A percentile compares a stretch with the other conserved stretches of the same genome.
Conservation (phyloP, 495 filamentous ascomycete species). For the Neurospora cerealis region DNA sequence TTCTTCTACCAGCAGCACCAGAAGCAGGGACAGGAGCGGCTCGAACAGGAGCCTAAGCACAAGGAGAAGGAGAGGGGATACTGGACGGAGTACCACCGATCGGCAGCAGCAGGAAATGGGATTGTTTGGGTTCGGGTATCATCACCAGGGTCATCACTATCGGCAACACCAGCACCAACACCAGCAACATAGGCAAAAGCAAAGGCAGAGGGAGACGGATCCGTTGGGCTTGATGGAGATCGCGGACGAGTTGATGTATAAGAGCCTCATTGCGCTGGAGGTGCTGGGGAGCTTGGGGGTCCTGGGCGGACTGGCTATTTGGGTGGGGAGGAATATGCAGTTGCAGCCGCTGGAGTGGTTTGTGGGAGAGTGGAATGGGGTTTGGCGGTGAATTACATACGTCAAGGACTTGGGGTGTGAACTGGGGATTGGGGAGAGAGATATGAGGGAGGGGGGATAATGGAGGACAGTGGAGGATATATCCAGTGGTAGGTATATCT, state of each 20-base stretch:
- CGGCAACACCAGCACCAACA: background rate
- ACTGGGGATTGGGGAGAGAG: background rate
- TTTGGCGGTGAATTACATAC: conserved; percentile 11
- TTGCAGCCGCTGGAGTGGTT: conserved; percentile 14
- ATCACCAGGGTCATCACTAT: background rate
- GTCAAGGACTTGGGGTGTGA: background rate
- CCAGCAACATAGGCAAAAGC: conserved; percentile 12
- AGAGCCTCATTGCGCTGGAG: conserved; percentile 62
- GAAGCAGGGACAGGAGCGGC: background rate
- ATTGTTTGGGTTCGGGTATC: background rate
- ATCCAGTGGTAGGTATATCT: background rate
- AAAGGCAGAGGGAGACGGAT: conserved; percentile 44
- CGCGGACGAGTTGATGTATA: conserved; percentile 54
- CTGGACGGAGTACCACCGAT: background rate
- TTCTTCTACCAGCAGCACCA: conserved; percentile 4
- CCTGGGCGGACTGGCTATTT: conserved; percentile 62
- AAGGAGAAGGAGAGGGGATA: background rate
- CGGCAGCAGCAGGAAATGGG: conserved; percentile 4
- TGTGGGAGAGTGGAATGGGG: conserved; percentile 20
- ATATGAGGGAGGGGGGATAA: background rate
- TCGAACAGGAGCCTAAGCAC: background rate
- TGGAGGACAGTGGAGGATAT: background rate
- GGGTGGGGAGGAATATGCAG: conserved; percentile 33
- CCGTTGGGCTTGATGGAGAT: conserved; percentile 67
- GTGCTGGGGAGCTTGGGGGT: conserved; percentile 68